Percentiles rank a stretch among this genome's conserved stretches.
Evolutionary conservation across 2,329 filamentous ascomycete species (phyloP).

Genomic region (Cladosporium sp.): DNA sequence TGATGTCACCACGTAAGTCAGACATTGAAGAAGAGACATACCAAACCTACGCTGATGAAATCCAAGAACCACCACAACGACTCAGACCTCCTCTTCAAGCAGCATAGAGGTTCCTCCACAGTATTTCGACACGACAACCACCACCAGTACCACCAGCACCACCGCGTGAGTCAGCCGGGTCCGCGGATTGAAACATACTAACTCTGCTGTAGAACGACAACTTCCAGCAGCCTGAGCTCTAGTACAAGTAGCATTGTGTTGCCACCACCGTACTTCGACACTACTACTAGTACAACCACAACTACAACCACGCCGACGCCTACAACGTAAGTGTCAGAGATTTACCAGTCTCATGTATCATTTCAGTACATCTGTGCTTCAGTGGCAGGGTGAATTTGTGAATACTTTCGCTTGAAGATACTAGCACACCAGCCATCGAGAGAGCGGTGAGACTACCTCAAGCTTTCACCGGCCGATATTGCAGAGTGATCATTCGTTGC

Average conservation of each 20-base stretch:
- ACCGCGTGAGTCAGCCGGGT: neutral
- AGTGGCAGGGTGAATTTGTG: too few relatives aligned
- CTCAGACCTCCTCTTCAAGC: neutral
- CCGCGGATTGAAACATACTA: neutral
- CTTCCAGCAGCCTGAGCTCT: neutral
- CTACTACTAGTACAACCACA: neutral
- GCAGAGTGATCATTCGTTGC: neutral
- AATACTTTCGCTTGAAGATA: neutral
- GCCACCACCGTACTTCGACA: neutral
- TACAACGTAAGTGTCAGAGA: neutral
- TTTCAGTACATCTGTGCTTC: neutral
- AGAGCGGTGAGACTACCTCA: neutral
- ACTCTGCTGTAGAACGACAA: neutral
- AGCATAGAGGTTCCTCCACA: neutral
- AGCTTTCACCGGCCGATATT: neutral
- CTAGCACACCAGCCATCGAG: neutral
- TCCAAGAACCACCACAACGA: conserved; percentile 3
- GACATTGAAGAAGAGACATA: neutral
- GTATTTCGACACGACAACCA: neutral
- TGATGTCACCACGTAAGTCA: conserved; percentile 1
- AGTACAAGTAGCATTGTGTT: neutral
- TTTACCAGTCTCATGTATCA: neutral
- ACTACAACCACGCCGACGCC: neutral
- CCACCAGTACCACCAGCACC: neutral
- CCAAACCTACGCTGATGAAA: neutral